Evolutionary conservation across 805 yeast species (phyloP).

Genomic region (Cyberlindnera americana): DNA sequence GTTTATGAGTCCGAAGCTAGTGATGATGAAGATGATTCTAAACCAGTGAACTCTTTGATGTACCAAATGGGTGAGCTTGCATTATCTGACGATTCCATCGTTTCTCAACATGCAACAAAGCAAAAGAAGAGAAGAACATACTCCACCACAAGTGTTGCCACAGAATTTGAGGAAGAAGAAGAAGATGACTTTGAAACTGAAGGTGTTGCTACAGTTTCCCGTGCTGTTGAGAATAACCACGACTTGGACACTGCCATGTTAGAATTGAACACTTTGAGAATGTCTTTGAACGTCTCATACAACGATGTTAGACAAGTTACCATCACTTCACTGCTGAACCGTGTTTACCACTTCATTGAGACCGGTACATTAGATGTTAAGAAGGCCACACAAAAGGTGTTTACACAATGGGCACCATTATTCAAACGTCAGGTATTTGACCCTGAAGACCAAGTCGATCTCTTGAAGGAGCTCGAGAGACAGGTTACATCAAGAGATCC

Average conservation of each 20-base stretch:
- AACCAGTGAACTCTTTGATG: conserved; percentile 34
- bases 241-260: conserved; percentile 88
- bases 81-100: conserved; percentile 56
- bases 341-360: conserved; percentile 69
- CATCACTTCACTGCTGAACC: conserved; percentile 60
- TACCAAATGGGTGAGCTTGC: conserved; percentile 46
- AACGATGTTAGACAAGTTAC: conserved; percentile 90
- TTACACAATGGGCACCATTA: conserved; percentile 77
- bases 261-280: conserved; percentile 89
- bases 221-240: conserved; percentile 91
- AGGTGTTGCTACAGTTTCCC: conserved; percentile 89
- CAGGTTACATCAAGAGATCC: conserved; percentile 29
- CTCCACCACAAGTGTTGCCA: conserved; percentile 38
- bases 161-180: conserved; percentile 61
- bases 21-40: conserved; percentile 30
- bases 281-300: conserved; percentile 96
- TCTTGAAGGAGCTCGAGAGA: conserved; percentile 47
- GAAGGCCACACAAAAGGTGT: conserved; percentile 73
- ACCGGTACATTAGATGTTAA: conserved; percentile 75
- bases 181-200: conserved; percentile 82
- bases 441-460: conserved; percentile 70
- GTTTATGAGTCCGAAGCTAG: conserved; percentile 33
- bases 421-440: conserved; percentile 85
- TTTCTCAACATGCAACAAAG: conserved; percentile 41
- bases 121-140: conserved; percentile 42